A percentile compares a stretch with the other conserved stretches of the same genome.
These are phyloP conservation scores for Candida maltosa DNA, from an alignment of 805 yeast genomes.

Conservation along the genomic window DNA sequence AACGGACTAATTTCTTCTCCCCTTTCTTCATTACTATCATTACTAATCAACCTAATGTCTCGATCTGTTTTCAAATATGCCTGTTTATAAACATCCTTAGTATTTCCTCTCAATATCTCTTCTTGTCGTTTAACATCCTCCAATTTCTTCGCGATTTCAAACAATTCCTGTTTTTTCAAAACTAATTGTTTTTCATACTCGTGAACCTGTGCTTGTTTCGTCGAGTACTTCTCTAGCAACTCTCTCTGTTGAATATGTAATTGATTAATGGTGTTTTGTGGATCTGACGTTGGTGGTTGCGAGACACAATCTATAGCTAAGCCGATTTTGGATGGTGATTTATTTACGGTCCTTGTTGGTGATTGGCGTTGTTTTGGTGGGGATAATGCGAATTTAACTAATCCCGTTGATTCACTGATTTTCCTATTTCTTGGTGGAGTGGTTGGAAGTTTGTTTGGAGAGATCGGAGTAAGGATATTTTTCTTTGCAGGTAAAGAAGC, in stretches of 20 bases:
- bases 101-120: neutral
- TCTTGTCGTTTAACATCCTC: slow-evolving; percentile 15
- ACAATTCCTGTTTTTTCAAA: slow-evolving; percentile 31
- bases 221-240: slow-evolving; percentile 33
- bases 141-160: slow-evolving; percentile 20
- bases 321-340: slow-evolving; percentile 12
- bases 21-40: neutral
- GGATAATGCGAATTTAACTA: slow-evolving; percentile 41
- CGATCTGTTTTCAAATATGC: slow-evolving; percentile 6
- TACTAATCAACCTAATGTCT: slow-evolving; percentile 1
- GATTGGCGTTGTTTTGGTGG: slow-evolving; percentile 8
- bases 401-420: slow-evolving; percentile 50
- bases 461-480: slow-evolving; percentile 11
- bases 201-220: slow-evolving; percentile 51
- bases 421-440: slow-evolving; percentile 20
- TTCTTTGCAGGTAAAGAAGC: neutral
- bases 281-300: slow-evolving; percentile 8
- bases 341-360: neutral
- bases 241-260: slow-evolving; percentile 6
- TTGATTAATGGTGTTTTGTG: no score
- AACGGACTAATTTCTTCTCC: slow-evolving; percentile 2
- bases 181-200: slow-evolving; percentile 45
- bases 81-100: slow-evolving; percentile 7
- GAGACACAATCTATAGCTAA: slow-evolving; percentile 36
- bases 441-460: slow-evolving; percentile 4